A percentile compares a stretch with the other conserved stretches of the same genome.
phyloP scores from a whole-genome alignment of 2,329 filamentous ascomycete genomes.

The Phaeophleospora eucalypticola region DNA sequence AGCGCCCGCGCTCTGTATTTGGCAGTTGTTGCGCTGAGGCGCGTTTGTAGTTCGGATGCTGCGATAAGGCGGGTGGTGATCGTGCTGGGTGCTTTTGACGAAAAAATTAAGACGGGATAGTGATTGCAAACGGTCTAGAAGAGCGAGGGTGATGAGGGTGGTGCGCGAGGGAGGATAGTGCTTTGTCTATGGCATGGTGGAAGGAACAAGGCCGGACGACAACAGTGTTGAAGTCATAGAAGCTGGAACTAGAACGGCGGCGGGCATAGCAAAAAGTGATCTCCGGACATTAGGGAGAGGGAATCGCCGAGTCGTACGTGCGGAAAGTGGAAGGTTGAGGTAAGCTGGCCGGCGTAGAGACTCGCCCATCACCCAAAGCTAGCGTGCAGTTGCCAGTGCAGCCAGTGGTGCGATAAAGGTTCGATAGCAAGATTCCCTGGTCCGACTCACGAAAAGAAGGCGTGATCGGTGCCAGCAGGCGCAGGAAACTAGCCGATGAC shows the following conservation, averaged over 20 bases:
- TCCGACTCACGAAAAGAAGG: too few relatives aligned
- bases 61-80: neutral
- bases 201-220: neutral
- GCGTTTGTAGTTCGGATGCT: neutral
- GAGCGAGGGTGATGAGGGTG: neutral
- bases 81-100: neutral
- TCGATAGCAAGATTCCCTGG: too few relatives aligned
- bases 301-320: neutral
- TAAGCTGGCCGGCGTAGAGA: too few relatives aligned
- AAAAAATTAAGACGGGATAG: neutral
- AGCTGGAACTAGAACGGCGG: too few relatives aligned
- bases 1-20: constrained; percentile 6
- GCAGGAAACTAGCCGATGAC: neutral
- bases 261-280: too few relatives aligned
- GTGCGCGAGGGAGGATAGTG: neutral
- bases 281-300: neutral
- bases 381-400: too few relatives aligned
- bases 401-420: too few relatives aligned
- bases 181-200: neutral
- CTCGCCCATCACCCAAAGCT: too few relatives aligned
- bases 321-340: neutral
- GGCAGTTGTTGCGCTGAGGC: neutral
- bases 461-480: too few relatives aligned
- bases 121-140: neutral
- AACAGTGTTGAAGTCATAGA: constrained; percentile 11